Evolutionary conservation across 805 yeast species (phyloP).

Genomic region (Candida golubevii): DNA sequence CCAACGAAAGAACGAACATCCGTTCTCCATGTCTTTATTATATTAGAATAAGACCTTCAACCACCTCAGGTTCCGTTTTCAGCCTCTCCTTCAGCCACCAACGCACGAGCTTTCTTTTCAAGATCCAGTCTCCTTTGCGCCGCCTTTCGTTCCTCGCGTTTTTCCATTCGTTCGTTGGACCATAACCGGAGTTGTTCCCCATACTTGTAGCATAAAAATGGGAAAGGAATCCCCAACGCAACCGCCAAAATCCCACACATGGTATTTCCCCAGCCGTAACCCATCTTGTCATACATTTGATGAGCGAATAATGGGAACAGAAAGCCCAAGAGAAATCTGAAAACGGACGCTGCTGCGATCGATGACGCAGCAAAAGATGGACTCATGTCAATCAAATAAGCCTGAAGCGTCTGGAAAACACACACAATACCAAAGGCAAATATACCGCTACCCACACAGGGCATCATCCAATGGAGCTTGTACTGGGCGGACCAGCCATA

Average conservation of each 20-base stretch:
- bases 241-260: conserved; percentile 34
- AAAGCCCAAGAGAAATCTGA: conserved; percentile 37
- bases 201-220: conserved; percentile 30
- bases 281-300: conserved; percentile 30
- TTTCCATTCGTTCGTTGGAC: conserved; percentile 29
- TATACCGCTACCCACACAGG: conserved; percentile 33
- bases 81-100: no score
- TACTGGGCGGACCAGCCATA: conserved; percentile 39
- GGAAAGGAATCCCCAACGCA: conserved; percentile 36
- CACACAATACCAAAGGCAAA: conserved; percentile 36
- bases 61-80: no score
- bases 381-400: conserved; percentile 38
- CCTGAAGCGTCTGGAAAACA: conserved; percentile 36
- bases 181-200: conserved; percentile 34
- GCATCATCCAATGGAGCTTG: conserved; percentile 36
- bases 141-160: conserved; percentile 15
- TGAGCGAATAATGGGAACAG: conserved; percentile 36
- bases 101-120: background rate
- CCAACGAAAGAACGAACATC: no score
- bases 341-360: conserved; percentile 40
- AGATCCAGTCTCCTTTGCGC: conserved; percentile 1
- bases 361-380: conserved; percentile 35
- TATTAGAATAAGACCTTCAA: no score
- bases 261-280: conserved; percentile 41
- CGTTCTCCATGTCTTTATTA: no score